Evolutionary conservation across 2,329 filamentous ascomycete species (phyloP).

Genomic region (Didymella glomerata): DNA sequence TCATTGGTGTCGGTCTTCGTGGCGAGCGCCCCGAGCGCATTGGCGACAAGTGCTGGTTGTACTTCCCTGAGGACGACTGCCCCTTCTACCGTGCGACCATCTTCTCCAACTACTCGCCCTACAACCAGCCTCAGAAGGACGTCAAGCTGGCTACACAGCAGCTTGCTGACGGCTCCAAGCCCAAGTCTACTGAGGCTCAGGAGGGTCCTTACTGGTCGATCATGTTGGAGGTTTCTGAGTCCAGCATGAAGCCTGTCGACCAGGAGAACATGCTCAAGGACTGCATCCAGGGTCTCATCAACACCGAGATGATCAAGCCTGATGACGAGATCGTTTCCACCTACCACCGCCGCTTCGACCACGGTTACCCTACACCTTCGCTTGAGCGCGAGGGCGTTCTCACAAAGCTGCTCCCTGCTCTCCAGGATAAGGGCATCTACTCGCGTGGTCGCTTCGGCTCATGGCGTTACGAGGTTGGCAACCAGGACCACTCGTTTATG

Average conservation of each 20-base stretch:
- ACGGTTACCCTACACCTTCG: constrained; percentile 95
- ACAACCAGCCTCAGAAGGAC: constrained; percentile 89
- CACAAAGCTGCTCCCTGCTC: constrained; percentile 89
- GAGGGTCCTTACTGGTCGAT: constrained; percentile 99
- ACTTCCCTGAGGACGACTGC: constrained; percentile 99
- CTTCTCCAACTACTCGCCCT: constrained; percentile 99
- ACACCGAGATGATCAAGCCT: constrained; percentile 94
- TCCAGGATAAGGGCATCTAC: constrained; percentile 90
- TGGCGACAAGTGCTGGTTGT: constrained; percentile 99
- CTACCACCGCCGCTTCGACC: constrained; percentile 97
- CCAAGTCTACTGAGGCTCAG: constrained; percentile 74
- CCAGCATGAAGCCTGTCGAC: constrained; percentile 92
- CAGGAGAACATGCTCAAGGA: constrained; percentile 84
- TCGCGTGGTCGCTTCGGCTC: constrained; percentile 96
- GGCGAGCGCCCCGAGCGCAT: constrained; percentile 92
- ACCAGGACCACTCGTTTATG: constrained; percentile 99
- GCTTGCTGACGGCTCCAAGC: constrained; percentile 84
- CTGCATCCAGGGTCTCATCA: constrained; percentile 94
- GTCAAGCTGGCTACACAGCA: constrained; percentile 87
- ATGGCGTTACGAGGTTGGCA: constrained; percentile 97
- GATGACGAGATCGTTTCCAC: constrained; percentile 95
- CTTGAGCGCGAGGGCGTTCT: constrained; percentile 96
- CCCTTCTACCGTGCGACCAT: constrained; percentile 99
- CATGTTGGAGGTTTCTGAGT: constrained; percentile 98
- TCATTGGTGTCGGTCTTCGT: constrained; percentile 94